phyloP scores from a whole-genome alignment of 2,329 filamentous ascomycete species.

The Aspergillus clavatus region DNA sequence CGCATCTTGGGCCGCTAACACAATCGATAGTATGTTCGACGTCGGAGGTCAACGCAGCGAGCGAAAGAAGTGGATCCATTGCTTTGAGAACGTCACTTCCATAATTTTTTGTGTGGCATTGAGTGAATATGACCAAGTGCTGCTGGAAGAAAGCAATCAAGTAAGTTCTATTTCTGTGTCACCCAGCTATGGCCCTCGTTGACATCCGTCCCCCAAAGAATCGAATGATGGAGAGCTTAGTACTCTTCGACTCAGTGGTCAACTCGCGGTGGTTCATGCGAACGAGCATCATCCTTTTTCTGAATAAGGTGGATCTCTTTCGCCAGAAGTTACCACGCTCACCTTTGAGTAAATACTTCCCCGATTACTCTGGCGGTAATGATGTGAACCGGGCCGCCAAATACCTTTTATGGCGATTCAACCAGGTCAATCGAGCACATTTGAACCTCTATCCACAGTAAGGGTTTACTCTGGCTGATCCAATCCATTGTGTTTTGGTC shows the following conservation, averaged over 20 bases:
- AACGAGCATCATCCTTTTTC: slow-evolving; percentile 95
- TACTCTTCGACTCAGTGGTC: slow-evolving; percentile 96
- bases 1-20: slow-evolving; percentile 17
- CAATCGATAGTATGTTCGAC: slow-evolving; percentile 81
- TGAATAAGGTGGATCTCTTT: slow-evolving; percentile 99
- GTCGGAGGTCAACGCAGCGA: slow-evolving; percentile 96
- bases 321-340: slow-evolving; percentile 88
- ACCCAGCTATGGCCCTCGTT: slow-evolving; percentile 1
- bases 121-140: slow-evolving; percentile 96
- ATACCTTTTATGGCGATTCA: slow-evolving; percentile 96
- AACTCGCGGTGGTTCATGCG: slow-evolving; percentile 99
- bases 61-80: slow-evolving; percentile 99
- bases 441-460: slow-evolving; percentile 97
- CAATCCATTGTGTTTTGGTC: background rate
- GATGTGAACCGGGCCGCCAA: slow-evolving; percentile 98
- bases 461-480: slow-evolving; percentile 37
- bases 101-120: slow-evolving; percentile 99
- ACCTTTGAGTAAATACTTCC: slow-evolving; percentile 90
- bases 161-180: slow-evolving; percentile 49
- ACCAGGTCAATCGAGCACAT: slow-evolving; percentile 94
- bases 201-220: slow-evolving; percentile 57
- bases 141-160: slow-evolving; percentile 95
- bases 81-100: slow-evolving; percentile 98
- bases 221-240: slow-evolving; percentile 97
- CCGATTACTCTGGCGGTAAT: slow-evolving; percentile 94